Conservation (phyloP, 495 filamentous ascomycete species). For the Lepidopterella palustris region DNA sequence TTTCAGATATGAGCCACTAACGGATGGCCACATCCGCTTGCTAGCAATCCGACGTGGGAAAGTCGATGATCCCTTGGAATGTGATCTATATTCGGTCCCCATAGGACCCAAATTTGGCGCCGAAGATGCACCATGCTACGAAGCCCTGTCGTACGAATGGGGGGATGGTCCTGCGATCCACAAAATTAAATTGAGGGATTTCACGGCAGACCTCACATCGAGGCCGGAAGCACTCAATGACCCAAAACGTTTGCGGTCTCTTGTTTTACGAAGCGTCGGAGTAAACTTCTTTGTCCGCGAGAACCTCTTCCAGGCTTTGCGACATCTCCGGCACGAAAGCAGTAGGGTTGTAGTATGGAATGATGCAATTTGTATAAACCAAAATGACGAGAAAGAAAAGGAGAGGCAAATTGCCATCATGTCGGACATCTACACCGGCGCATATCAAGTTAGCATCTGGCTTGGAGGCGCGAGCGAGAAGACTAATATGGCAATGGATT, state of each 20-base stretch:
- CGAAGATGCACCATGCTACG: not conserved
- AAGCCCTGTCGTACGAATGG: not conserved
- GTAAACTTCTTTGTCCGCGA: not conserved
- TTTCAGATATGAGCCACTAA: too few relatives aligned
- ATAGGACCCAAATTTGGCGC: too few relatives aligned
- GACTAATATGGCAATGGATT: not conserved
- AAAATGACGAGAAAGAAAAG: not conserved
- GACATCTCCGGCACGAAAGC: not conserved
- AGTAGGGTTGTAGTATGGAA: not conserved
- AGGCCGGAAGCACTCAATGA: not conserved
- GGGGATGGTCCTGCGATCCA: not conserved
- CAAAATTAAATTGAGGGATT: not conserved
- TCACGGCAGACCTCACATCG: not conserved
- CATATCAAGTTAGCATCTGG: not conserved
- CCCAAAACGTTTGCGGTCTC: not conserved
- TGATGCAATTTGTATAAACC: slow-evolving; percentile 3
- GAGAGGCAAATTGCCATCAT: not conserved
- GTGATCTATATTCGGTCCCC: not conserved
- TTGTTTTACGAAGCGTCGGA: not conserved
- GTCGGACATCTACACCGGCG: not conserved
- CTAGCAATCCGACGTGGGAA: not conserved
- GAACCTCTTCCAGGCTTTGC: not conserved
- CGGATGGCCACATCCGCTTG: not conserved
- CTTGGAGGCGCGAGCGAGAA: not conserved
- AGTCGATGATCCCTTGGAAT: not conserved